phyloP scores from a whole-genome alignment of 1,284 basidiomycete genomes.

The Boletus hoseneyae region DNA sequence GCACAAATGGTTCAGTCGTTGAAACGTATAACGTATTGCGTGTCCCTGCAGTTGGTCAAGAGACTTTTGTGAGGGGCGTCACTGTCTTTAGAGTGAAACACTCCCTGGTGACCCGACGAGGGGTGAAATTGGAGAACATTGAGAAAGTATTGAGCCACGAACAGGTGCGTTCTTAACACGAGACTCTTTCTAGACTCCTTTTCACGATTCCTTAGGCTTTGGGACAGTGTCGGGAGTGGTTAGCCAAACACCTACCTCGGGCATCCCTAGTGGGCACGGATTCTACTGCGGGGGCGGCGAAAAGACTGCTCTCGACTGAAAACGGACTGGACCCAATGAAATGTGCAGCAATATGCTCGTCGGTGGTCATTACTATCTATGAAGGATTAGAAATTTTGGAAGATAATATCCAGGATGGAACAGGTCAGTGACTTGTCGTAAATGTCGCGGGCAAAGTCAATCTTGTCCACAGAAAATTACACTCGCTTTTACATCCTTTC shows the following conservation, averaged over 20 bases:
- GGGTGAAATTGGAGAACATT: constrained; percentile 50
- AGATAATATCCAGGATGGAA: constrained; percentile 60
- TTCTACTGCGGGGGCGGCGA: constrained; percentile 70
- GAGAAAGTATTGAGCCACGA: constrained; percentile 67
- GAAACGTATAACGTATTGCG: constrained; percentile 71
- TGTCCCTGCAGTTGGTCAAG: constrained; percentile 35
- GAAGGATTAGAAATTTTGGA: constrained; percentile 53
- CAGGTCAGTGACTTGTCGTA: constrained; percentile 36
- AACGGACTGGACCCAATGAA: constrained; percentile 36
- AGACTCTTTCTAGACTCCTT: neutral
- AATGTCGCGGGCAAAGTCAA: neutral
- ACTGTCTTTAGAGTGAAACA: constrained; percentile 61
- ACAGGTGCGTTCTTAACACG: constrained; percentile 45
- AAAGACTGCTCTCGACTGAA: constrained; percentile 38
- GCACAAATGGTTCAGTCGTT: constrained; percentile 66
- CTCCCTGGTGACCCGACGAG: constrained; percentile 58
- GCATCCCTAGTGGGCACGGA: constrained; percentile 51
- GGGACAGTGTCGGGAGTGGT: constrained; percentile 68
- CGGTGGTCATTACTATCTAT: constrained; percentile 55
- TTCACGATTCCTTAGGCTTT: constrained; percentile 50
- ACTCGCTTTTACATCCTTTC: constrained; percentile 63
- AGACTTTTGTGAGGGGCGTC: constrained; percentile 55
- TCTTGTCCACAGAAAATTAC: constrained; percentile 46
- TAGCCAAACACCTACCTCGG: constrained; percentile 49
- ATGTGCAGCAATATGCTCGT: constrained; percentile 72